Evolutionary conservation across 2,329 filamentous ascomycete species (phyloP), one percentile per base, ranked within the genome.

Genomic region (Phaeophleospora eucalypticola): DNA sequence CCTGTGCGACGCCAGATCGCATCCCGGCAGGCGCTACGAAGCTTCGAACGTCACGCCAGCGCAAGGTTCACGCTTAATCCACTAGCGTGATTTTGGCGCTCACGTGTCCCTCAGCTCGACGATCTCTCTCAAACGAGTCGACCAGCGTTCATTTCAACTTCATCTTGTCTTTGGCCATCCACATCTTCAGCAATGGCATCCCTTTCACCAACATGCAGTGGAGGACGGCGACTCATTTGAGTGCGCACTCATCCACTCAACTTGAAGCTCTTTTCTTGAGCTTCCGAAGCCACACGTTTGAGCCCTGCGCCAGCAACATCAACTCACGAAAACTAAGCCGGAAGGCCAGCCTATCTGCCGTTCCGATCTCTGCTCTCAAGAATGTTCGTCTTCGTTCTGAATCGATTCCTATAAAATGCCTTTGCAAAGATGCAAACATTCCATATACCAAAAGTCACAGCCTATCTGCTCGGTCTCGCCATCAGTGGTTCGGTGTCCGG

Each of bases 41-140:
- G 8, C 4, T 10, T 20, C 19, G 10, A 20, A 24, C 15, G 14
- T 24, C 18, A 39, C 37, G 7, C 19, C 9, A 16, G 21, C 17
- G n/a, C 36, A 39, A 24, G 18, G 37, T 39, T 39, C 37, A 14
- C 37, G 37, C 37, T 39, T 39, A 21, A 4, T 8, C 8, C 7
- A 21, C 37, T 39, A 39, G 37, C 18, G 37, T 19, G 14, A 39
- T 4, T 38, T 19, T 24, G 35, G 27, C 21, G 24, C 19, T 16
- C 10, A 20, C 40, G 4, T 36, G 41, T 20, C 18, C n/a, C 27
- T 45, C 43, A 35, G 43, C 36, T 45, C 19, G 36, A 45, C 36
- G 21, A 40, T 39, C 24, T 20, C 43, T 19, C 24, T 29, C 24
- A 29, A 29, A 29, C 24, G 24, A 29, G 24, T 29, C 24, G 24